A percentile compares a stretch with the other conserved stretches of the same genome.
Conservation (phyloP, 2,329 filamentous ascomycete species). For the Cladorrhinum sp. region DNA sequence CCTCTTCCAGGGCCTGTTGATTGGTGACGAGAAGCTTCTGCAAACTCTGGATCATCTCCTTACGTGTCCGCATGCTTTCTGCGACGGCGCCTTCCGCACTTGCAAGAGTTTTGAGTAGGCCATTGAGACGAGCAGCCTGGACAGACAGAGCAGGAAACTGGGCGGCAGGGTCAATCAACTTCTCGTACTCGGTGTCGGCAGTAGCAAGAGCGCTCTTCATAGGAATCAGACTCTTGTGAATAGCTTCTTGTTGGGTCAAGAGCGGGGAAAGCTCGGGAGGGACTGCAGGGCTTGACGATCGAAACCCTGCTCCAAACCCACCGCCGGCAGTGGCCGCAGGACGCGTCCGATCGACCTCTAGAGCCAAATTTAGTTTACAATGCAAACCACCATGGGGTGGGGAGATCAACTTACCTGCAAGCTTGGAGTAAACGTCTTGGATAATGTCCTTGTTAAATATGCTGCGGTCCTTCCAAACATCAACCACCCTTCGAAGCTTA, state of each 20-base stretch:
- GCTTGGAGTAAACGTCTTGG: constrained; percentile 71
- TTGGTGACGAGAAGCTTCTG: constrained; percentile 79
- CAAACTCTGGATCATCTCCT: constrained; percentile 71
- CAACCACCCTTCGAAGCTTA: constrained; percentile 83
- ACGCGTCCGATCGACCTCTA: constrained; percentile 62
- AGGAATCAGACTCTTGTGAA: constrained; percentile 69
- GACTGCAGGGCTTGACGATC: constrained; percentile 52
- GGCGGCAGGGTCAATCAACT: constrained; percentile 69
- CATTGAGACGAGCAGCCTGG: constrained; percentile 83
- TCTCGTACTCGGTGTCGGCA: constrained; percentile 80
- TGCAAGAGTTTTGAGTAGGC: constrained; percentile 83
- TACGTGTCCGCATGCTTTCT: constrained; percentile 83
- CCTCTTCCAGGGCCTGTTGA: constrained; percentile 63
- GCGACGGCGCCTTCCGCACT: constrained; percentile 85
- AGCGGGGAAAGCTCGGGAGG: constrained; percentile 76
- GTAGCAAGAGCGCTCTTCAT: constrained; percentile 64
- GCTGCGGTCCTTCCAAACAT: constrained; percentile 84
- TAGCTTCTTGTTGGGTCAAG: constrained; percentile 68
- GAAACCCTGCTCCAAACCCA: constrained; percentile 66
- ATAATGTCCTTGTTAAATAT: constrained; percentile 84
- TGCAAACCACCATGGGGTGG: neutral
- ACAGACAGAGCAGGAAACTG: constrained; percentile 78
- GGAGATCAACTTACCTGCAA: constrained; percentile 61
- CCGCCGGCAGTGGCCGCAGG: constrained; percentile 50
- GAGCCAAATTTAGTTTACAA: constrained; percentile 18